These are phyloP conservation scores for Podospora didyma DNA, from an alignment of 495 filamentous ascomycete genomes.

Conservation along the genomic window DNA sequence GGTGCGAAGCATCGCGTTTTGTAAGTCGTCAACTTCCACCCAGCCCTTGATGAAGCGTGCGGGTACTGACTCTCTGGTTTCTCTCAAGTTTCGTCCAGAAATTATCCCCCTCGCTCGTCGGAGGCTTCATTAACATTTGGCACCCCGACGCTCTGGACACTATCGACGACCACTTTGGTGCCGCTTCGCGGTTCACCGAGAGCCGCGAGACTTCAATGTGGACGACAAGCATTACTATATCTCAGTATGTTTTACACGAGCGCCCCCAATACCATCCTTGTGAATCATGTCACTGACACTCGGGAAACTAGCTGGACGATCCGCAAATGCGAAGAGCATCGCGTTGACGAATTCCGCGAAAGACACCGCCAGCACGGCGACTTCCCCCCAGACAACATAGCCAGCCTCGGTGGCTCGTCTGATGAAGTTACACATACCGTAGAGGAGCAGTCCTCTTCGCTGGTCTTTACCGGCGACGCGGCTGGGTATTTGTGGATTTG, in stretches of 20 bases:
- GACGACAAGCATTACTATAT: conserved; percentile 13
- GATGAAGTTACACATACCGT: conserved; percentile 1
- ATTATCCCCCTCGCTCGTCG: conserved; percentile 1
- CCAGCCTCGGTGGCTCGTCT: background rate
- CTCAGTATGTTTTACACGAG: conserved; percentile 5
- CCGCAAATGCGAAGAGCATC: conserved; percentile 2
- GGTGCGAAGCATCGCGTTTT: conserved; percentile 6
- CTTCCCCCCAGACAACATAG: conserved; percentile 14
- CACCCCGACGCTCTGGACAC: conserved; percentile 9
- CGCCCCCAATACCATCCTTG: background rate
- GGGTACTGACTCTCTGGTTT: background rate
- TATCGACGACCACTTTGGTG: conserved; percentile 12
- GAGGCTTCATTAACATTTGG: conserved; percentile 11
- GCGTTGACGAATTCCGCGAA: background rate
- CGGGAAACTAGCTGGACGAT: conserved; percentile 6
- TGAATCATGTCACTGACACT: no score
- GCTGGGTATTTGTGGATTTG: conserved; percentile 10
- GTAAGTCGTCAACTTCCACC: background rate
- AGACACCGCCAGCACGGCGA: conserved; percentile 10
- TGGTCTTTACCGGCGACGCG: conserved; percentile 9
- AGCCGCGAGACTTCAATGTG: conserved; percentile 4
- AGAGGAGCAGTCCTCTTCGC: conserved; percentile 7
- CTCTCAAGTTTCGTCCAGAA: conserved; percentile 1
- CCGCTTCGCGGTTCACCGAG: conserved; percentile 10
- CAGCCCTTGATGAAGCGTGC: no score